A percentile compares a stretch with the other conserved stretches of the same genome.
These are phyloP conservation scores for Heliamphora pulchella DNA, from an alignment of 179 eudicot genomes.

Conservation along the genomic window DNA sequence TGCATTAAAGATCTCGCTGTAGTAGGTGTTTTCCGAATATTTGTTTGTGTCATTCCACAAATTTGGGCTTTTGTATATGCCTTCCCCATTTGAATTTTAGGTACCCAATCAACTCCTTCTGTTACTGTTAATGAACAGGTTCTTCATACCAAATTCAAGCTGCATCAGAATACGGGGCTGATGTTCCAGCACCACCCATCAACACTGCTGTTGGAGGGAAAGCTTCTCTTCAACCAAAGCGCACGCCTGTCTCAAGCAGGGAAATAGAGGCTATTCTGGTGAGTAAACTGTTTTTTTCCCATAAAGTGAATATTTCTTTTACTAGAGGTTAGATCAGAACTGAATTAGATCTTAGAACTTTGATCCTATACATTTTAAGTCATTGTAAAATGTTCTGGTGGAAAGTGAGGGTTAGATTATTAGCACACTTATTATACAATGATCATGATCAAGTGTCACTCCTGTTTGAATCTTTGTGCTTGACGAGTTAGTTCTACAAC, in stretches of 20 bases:
- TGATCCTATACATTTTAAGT: not conserved
- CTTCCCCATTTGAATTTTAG: not conserved
- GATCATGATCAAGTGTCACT: not conserved
- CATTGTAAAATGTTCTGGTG: not conserved
- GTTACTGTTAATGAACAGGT: slow-evolving; percentile 15
- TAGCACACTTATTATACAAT: not conserved
- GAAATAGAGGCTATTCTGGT: slow-evolving; percentile 60
- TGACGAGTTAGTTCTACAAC: not conserved
- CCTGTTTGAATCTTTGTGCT: slow-evolving; percentile 2
- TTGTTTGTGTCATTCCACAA: not conserved
- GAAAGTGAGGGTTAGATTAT: not conserved
- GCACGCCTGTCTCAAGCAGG: slow-evolving; percentile 45
- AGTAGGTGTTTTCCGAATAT: not conserved
- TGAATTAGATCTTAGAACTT: not conserved
- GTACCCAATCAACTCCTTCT: not conserved
- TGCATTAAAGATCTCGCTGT: not conserved
- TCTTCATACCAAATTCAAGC: slow-evolving; percentile 23
- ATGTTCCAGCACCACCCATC: slow-evolving; percentile 42
- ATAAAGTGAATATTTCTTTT: not conserved
- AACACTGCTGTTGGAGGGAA: slow-evolving; percentile 43
- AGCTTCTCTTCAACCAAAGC: slow-evolving; percentile 70
- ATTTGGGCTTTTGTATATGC: not conserved
- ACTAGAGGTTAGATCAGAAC: not conserved
- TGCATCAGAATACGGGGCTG: slow-evolving; percentile 26
- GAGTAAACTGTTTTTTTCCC: not conserved